Percentiles rank a stretch among this genome's conserved stretches.
Evolutionary conservation across 1,284 basidiomycete genomes (phyloP).

Genomic region (Cutaneotrichosporon cyanovorans): DNA sequence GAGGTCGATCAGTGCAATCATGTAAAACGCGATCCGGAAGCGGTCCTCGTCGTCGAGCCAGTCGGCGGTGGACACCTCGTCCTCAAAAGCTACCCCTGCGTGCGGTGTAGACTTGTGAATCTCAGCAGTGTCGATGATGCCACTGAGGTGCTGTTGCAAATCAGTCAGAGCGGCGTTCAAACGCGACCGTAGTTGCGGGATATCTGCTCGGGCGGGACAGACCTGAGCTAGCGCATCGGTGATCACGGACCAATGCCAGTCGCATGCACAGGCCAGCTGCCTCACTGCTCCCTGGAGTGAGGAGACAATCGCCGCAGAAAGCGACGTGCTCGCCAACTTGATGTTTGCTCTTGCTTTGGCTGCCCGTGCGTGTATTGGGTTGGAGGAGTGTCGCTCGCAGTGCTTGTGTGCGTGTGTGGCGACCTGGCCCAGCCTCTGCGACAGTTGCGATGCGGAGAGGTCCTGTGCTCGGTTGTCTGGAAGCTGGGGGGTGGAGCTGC

Average conservation of each 20-base stretch:
- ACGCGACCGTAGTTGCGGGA: not conserved
- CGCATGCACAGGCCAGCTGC: slow-evolving; percentile 8
- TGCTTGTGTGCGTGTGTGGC: slow-evolving; percentile 5
- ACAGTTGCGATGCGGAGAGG: slow-evolving; percentile 4
- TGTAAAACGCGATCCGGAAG: slow-evolving; percentile 40
- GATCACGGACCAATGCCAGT: slow-evolving; percentile 5
- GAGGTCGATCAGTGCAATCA: slow-evolving; percentile 38
- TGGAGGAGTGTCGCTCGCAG: too few species aligned
- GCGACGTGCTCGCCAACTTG: slow-evolving; percentile 2
- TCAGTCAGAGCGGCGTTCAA: slow-evolving; percentile 4
- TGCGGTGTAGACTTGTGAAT: not conserved
- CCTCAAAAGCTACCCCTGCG: slow-evolving; percentile 11
- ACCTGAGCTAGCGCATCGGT: not conserved
- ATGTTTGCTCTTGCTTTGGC: slow-evolving; percentile 3
- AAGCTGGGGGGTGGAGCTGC: not conserved
- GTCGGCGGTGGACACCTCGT: slow-evolving; percentile 12
- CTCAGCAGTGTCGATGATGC: slow-evolving; percentile 13
- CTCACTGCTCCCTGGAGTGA: slow-evolving; percentile 3
- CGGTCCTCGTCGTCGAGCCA: slow-evolving; percentile 32
- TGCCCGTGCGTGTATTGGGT: not conserved
- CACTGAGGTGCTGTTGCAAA: slow-evolving; percentile 12
- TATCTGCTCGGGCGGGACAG: not conserved
- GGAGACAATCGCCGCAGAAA: slow-evolving; percentile 8
- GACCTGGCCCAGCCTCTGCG: slow-evolving; percentile 6
- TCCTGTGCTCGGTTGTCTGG: not conserved